These are phyloP conservation scores for Neonectria punicea DNA, from an alignment of 2,329 filamentous ascomycete species.

Conservation along the genomic window DNA sequence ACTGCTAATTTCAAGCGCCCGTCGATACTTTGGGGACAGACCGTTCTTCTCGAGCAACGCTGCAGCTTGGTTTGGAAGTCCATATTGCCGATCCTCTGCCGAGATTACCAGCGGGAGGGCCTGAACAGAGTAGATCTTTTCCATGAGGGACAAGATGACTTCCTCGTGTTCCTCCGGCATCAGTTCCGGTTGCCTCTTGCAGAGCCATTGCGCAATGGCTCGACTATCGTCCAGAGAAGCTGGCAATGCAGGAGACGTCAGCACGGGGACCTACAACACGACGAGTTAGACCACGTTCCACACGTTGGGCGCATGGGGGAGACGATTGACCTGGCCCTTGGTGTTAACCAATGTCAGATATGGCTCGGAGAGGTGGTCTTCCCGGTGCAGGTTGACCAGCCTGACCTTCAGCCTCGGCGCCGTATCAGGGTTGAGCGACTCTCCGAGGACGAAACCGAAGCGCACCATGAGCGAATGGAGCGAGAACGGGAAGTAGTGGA, in stretches of 20 bases:
- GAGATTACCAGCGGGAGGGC: constrained; percentile 38
- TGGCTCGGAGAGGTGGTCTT: constrained; percentile 43
- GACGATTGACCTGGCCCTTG: constrained; percentile 42
- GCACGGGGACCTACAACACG: constrained; percentile 39
- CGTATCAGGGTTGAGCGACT: constrained; percentile 36
- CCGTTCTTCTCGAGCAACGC: constrained; percentile 42
- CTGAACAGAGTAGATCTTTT: constrained; percentile 42
- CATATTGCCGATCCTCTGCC: constrained; percentile 38
- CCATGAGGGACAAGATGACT: constrained; percentile 39
- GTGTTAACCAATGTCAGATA: constrained; percentile 43
- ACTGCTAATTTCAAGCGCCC: constrained; percentile 46
- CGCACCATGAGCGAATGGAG: constrained; percentile 47
- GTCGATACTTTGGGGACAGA: constrained; percentile 41
- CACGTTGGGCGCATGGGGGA: neutral
- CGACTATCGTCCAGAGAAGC: constrained; percentile 41
- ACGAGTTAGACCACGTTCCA: constrained; percentile 2
- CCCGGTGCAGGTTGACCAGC: constrained; percentile 41
- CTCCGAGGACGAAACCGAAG: constrained; percentile 43
- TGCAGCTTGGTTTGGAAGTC: constrained; percentile 44
- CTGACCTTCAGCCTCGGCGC: constrained; percentile 40
- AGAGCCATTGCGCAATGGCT: constrained; percentile 45
- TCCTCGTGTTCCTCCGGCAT: constrained; percentile 38
- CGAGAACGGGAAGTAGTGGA: constrained; percentile 46
- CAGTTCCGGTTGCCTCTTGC: constrained; percentile 42
- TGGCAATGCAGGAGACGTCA: constrained; percentile 41